Evolutionary conservation across 2,329 filamentous ascomycete genomes (phyloP), one percentile per base, ranked within the genome.

Genomic region (Exophiala xenobiotica): DNA sequence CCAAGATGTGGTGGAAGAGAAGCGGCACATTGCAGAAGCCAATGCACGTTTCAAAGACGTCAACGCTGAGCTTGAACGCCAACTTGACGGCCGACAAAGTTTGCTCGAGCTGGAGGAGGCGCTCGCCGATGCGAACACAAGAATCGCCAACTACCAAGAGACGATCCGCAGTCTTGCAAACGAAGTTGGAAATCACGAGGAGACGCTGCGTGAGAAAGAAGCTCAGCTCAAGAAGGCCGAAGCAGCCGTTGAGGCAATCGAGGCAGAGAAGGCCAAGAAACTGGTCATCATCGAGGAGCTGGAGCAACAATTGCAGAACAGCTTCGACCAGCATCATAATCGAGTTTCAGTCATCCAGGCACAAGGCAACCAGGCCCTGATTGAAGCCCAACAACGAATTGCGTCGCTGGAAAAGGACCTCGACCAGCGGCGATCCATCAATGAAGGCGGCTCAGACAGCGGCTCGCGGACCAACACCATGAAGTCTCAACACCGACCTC

Each of bases 261-360:
- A 72, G 18, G 73, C 76, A 12, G 81, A 82, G 72, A 95, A 95
- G 76, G 86, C 90, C 74, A 96, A 95, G 78, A 95, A 93, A 69
- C 87, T 88, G 35, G 84, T 90, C 18, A 77, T 99, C 9, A 89
- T 99, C 6, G 90, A 97, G 68, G 92, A 99, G 71, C 83, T 99
- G 4, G 93, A 99, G 70, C 92, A 97, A 63, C 93, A 99, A 70
- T 83, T 99, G 47, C 91, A 92, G 66, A 89, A 81, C 67, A 96
- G 93, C 72, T 99, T 90, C 70, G 93, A 99, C 65, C 88, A 96
- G 67, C 90, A 92, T 54, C 89, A 96, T 68, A 95, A 96, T 72
- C 85, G 92, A 47, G 75, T 97, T 46, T 96, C 91, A 46, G 85
- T 87, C 41, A 77, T 92, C 42, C 86, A 90, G 65, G 81, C 82